Percentiles rank a stretch among this genome's conserved stretches.
phyloP scores from a whole-genome alignment of 352 stramenopile genomes.

The Globisporangium viniferum region DNA sequence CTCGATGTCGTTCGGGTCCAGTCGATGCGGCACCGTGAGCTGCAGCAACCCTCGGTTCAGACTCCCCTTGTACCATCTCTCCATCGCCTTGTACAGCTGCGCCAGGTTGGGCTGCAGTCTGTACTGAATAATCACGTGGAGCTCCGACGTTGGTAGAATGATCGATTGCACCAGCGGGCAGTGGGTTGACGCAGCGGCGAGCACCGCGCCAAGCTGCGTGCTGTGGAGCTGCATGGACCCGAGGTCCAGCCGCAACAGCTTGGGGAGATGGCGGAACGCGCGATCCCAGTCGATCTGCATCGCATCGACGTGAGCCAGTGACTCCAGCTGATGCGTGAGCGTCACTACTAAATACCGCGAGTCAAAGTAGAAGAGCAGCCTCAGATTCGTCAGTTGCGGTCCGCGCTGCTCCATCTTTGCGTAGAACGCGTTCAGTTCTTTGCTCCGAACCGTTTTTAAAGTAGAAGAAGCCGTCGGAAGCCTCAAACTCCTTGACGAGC shows the following conservation, averaged over 20 bases:
- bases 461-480: background rate
- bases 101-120: slow-evolving; percentile 3
- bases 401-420: background rate
- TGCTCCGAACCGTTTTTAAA: background rate
- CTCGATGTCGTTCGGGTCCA: slow-evolving; percentile 1
- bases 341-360: background rate
- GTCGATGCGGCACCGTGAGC: slow-evolving; percentile 17
- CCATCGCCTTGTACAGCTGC: slow-evolving; percentile 10
- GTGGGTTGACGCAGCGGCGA: slow-evolving; percentile 3
- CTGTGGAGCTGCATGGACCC: background rate
- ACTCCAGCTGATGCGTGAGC: background rate
- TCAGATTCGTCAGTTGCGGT: background rate
- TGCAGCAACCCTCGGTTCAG: slow-evolving; percentile 14
- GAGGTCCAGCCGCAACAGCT: slow-evolving; percentile 5
- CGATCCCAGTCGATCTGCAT: slow-evolving; percentile 6
- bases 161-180: background rate
- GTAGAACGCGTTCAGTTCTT: background rate
- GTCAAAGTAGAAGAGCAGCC: background rate
- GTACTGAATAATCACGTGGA: background rate
- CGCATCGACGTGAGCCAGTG: background rate
- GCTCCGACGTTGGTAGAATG: background rate
- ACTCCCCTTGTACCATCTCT: slow-evolving; percentile 9
- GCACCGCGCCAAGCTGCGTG: slow-evolving; percentile 1
- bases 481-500: background rate
- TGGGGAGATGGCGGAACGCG: background rate